A percentile compares a stretch with the other conserved stretches of the same genome.
Evolutionary conservation across 768 basidiomycete species (phyloP).

Genomic region (Nevesoporus exiguus): DNA sequence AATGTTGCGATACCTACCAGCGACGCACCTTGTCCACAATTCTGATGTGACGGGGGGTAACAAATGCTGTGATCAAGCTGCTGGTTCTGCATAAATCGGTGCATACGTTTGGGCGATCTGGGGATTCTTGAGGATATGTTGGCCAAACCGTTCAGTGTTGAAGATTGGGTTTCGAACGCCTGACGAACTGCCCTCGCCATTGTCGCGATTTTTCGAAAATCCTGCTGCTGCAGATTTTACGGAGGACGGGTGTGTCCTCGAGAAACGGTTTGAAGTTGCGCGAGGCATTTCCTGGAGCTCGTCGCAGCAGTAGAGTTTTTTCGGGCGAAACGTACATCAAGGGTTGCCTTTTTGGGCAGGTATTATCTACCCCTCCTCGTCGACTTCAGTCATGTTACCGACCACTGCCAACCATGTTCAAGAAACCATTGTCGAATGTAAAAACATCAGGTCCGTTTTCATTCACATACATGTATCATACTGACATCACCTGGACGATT

Average conservation of each 20-base stretch:
- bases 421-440: constrained; percentile 63
- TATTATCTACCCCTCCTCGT: background rate
- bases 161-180: constrained; percentile 80
- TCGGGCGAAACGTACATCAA: background rate
- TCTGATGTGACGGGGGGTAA: constrained; percentile 26
- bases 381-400: no score
- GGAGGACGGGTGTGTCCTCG: constrained; percentile 61
- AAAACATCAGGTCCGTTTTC: constrained; percentile 56
- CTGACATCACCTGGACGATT: background rate
- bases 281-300: constrained; percentile 62
- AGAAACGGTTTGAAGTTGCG: constrained; percentile 73
- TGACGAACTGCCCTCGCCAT: constrained; percentile 36
- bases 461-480: background rate
- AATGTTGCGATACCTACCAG: background rate
- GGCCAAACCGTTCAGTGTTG: constrained; percentile 93
- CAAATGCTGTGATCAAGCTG: constrained; percentile 13
- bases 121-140: constrained; percentile 96
- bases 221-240: constrained; percentile 38
- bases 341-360: constrained; percentile 19
- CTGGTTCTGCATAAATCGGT: constrained; percentile 20
- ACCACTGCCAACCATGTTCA: constrained; percentile 55
- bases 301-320: background rate
- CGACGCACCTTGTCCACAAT: constrained; percentile 58
- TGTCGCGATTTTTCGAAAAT: constrained; percentile 40
- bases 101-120: constrained; percentile 84